Evolutionary conservation across 352 stramenopile genomes (phyloP), one percentile per base, ranked within the genome.

Genomic region (Plasmopara halstedii): DNA sequence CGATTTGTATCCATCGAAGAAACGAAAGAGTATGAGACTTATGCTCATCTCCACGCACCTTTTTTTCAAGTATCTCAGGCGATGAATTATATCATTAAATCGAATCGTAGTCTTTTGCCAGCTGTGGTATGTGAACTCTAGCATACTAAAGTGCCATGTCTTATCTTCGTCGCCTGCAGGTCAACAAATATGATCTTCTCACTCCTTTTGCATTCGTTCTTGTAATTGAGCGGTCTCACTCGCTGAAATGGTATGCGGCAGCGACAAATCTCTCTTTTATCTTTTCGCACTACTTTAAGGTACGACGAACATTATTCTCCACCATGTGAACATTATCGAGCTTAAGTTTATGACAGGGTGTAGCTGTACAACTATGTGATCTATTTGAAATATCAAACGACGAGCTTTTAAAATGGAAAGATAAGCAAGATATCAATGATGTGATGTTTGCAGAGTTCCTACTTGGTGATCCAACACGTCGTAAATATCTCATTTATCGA

Each of bases 221-320:
- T 23, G 58, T 82, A 15, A 43, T 69, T 13, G 64, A 83, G 27
- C 73, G 67, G 1, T 40, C 60, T 2, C 55, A 64, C 9, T 85
- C 73, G 5, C 56, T 88, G 8, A 86, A 85, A 56, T 86, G 78
- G 75, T 58, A 67, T 6, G 67, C 73, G 0, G 75, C 73, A 1
- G 60, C 69, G 6, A 68, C 75, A 17, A 68, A 65, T 13, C 59
- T 85, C 22, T 62, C 75, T 25, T 77, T 67, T 20, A 55, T 82
- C 7, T 69, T 80, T 26, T 50, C 46, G 3, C 65, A 50, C 39
- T 42, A 62, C 15, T 55, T 36, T 5, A 26, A 47, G 62, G 56
- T 74, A 46, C 8, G 27, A 4, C 18, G 29, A 1, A 23, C 25
- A n/a, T 15, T 10, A 31, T 20, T 8, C n/a, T 7, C 6, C 7